Percentiles rank a stretch among this genome's conserved stretches.
Evolutionary conservation across 495 filamentous ascomycete species (phyloP).

Genomic region (Rusavskia elegans): DNA sequence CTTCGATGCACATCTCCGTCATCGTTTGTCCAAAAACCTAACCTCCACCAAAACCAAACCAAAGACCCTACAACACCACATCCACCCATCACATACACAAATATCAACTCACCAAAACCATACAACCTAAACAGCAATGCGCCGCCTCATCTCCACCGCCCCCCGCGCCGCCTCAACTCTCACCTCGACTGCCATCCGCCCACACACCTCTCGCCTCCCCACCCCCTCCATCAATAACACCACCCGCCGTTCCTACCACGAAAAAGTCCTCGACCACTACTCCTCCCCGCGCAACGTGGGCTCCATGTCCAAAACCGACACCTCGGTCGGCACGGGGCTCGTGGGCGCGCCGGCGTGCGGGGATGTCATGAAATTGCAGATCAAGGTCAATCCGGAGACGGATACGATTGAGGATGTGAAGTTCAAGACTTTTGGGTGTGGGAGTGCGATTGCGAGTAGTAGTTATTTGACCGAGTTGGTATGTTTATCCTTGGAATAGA

Average conservation of each 20-base stretch:
- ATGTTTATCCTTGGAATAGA: conserved; percentile 21
- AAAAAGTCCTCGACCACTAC: conserved; percentile 77
- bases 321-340: conserved; percentile 88
- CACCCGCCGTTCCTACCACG: conserved; percentile 18
- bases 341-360: conserved; percentile 89
- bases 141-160: conserved; percentile 22
- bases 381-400: conserved; percentile 79
- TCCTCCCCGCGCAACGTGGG: conserved; percentile 87
- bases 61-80: neutral
- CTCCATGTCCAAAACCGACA: conserved; percentile 70
- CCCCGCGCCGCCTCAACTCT: conserved; percentile 22
- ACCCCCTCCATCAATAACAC: neutral
- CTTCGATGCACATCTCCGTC: neutral
- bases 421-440: conserved; percentile 98
- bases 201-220: conserved; percentile 11
- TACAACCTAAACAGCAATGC: neutral
- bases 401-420: conserved; percentile 88
- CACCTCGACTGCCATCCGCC: conserved; percentile 16
- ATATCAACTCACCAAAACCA: neutral
- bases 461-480: conserved; percentile 88
- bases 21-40: neutral
- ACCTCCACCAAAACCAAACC: neutral
- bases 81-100: neutral
- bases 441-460: conserved; percentile 80
- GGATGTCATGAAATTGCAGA: conserved; percentile 98